phyloP scores from a whole-genome alignment of 23 red algal genomes.

The Rhodosorus marinus region DNA sequence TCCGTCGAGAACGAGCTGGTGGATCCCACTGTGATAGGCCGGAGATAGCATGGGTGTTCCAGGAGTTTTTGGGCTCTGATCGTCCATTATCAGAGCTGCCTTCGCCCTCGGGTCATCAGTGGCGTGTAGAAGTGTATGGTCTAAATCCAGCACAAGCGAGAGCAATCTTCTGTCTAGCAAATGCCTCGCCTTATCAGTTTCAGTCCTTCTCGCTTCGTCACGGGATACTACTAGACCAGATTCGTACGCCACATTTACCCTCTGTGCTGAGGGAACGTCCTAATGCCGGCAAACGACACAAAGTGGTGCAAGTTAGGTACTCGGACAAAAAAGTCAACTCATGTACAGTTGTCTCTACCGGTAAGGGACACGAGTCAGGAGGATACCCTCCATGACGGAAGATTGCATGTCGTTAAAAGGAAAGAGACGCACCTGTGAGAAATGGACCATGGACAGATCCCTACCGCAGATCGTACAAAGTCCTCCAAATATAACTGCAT shows the following conservation, averaged over 20 bases:
- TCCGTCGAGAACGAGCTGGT: too few species aligned
- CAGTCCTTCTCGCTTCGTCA: too few species aligned
- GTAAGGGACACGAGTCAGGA: too few species aligned
- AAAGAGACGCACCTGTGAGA: constrained; percentile 12
- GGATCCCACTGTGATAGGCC: too few species aligned
- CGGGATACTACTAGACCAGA: background rate
- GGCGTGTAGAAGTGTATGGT: constrained; percentile 92
- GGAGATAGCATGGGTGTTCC: too few species aligned
- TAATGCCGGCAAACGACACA: background rate
- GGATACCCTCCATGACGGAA: background rate
- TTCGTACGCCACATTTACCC: background rate
- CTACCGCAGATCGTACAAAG: constrained; percentile 56
- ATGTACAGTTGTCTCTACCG: background rate
- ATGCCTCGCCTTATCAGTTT: background rate
- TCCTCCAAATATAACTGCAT: constrained; percentile 51
- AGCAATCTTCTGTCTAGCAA: constrained; percentile 6
- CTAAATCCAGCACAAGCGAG: constrained; percentile 86
- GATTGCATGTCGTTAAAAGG: background rate
- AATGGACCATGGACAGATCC: constrained; percentile 17
- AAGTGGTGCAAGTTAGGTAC: too few species aligned
- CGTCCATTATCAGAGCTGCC: background rate
- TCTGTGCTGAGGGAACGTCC: background rate
- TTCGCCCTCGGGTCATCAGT: constrained; percentile 49
- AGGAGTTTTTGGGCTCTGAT: too few species aligned
- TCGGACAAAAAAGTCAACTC: too few species aligned